Evolutionary conservation across 192 early-diverging fungal species (phyloP), one percentile per base, ranked within the genome.

Genomic region (Backusella sp.): DNA sequence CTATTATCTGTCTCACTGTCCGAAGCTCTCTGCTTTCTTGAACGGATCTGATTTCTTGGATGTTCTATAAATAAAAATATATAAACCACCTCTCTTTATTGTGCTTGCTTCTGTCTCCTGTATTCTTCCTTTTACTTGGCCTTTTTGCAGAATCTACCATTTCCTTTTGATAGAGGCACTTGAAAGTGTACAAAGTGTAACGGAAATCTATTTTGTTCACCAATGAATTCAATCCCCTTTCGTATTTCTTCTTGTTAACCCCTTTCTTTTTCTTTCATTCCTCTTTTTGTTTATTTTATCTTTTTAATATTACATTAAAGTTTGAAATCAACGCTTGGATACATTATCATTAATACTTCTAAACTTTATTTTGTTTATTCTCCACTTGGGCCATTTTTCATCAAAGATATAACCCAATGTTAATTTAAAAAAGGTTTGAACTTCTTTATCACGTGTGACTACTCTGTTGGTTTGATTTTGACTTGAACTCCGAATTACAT

Each of bases 1-100:
- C 69, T 23, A 34, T 41, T 44, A 71, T 71, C 70, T 71, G 70
- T 39, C 39, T 41, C 70, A 17, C 26, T 71, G 41, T 71, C 70
- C 70, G 70, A 62, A 62, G 46, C n/a, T 14, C 21, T n/a, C 21
- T 26, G 53, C 9, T 23, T 56, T 56, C 23, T 62, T 28, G 46
- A n/a, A 49, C 19, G 19, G 19, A n/a, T 1, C 46, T 49, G 23
- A 12, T 56, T 21, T 56, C 21, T 56, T 56, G 53, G n/a, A 11
- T 62, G 12, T 62, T 39, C 26, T 28, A 26, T 59, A 59, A 59
- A 26, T 49, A 49, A 44, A 44, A 4, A 44, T 3, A 44, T 44
- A 17, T 44, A 44, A 6, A n/a, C n/a, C 3, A 19, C 46, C 46
- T 49, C 6, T 49, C 3, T 11, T 26, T 11, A 14, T 28, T 14